Conservation (phyloP, 1,139 yeast species). For the Geotrichum klebahnii region DNA sequence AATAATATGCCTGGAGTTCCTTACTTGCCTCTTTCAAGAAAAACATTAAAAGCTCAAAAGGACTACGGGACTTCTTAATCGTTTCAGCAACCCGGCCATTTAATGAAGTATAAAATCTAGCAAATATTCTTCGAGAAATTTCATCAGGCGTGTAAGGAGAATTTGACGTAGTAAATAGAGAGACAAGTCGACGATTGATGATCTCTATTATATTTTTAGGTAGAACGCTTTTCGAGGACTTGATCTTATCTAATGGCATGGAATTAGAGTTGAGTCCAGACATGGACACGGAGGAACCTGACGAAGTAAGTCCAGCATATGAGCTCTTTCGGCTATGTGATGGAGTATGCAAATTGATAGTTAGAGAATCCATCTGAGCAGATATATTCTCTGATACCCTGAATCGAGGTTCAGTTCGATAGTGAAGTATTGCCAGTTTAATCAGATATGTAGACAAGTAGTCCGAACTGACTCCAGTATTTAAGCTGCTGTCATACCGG, state of each 20-base stretch:
- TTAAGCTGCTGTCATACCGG: not conserved
- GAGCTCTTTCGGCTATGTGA: conserved; percentile 19
- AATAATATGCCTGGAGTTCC: conserved; percentile 42
- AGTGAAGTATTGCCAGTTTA: conserved; percentile 36
- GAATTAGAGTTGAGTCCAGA: not conserved
- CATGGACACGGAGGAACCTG: not conserved
- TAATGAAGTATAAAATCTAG: conserved; percentile 18
- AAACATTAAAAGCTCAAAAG: conserved; percentile 62
- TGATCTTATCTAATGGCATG: conserved; percentile 12
- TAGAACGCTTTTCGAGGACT: conserved; percentile 12
- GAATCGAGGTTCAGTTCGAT: conserved; percentile 36
- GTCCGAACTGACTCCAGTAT: conserved; percentile 31
- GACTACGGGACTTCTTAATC: conserved; percentile 44
- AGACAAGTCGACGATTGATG: conserved; percentile 1
- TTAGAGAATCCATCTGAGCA: not conserved
- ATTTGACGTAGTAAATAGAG: not conserved
- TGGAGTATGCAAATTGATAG: not conserved
- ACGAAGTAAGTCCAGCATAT: conserved; percentile 5
- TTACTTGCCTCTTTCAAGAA: conserved; percentile 63
- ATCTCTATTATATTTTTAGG: conserved; percentile 13
- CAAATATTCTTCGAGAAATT: conserved; percentile 23
- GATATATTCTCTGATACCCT: conserved; percentile 14
- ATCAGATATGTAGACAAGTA: conserved; percentile 36
- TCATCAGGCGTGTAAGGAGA: conserved; percentile 20
- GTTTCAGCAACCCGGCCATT: conserved; percentile 16